A percentile compares a stretch with the other conserved stretches of the same genome.
These are phyloP conservation scores for Exophiala oligosperma DNA, from an alignment of 2,329 filamentous ascomycete genomes.

Conservation along the genomic window DNA sequence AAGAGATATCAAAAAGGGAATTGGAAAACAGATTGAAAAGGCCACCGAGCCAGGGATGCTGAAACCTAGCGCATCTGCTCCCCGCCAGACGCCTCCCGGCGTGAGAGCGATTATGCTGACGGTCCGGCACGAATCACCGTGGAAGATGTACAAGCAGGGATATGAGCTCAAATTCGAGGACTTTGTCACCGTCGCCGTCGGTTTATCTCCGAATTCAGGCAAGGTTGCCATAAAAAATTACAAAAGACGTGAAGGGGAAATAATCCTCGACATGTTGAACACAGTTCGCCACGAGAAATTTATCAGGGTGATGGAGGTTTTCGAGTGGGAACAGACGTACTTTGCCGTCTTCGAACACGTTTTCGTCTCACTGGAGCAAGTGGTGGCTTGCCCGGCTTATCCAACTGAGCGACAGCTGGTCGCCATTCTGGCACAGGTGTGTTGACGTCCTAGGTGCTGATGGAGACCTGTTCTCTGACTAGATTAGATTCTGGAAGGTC, in stretches of 20 bases:
- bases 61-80: background rate
- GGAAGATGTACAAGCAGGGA: constrained; percentile 27
- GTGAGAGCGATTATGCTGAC: background rate
- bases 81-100: background rate
- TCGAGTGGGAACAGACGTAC: constrained; percentile 11
- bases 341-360: constrained; percentile 20
- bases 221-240: constrained; percentile 22
- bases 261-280: constrained; percentile 10
- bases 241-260: constrained; percentile 12
- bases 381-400: constrained; percentile 23
- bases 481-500: constrained; percentile 28
- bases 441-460: constrained; percentile 7
- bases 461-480: constrained; percentile 8
- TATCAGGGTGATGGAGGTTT: constrained; percentile 8
- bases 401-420: constrained; percentile 25
- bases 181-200: constrained; percentile 18
- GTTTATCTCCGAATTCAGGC: background rate
- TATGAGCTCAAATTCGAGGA: constrained; percentile 29
- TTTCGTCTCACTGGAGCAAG: constrained; percentile 23
- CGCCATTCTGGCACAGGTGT: constrained; percentile 27
- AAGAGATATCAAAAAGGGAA: background rate
- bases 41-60: background rate
- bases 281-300: constrained; percentile 19
- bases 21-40: background rate
- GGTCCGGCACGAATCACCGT: constrained; percentile 24